Evolutionary conservation across 2,329 filamentous ascomycete genomes (phyloP).

Genomic region (Fusarium secorum): DNA sequence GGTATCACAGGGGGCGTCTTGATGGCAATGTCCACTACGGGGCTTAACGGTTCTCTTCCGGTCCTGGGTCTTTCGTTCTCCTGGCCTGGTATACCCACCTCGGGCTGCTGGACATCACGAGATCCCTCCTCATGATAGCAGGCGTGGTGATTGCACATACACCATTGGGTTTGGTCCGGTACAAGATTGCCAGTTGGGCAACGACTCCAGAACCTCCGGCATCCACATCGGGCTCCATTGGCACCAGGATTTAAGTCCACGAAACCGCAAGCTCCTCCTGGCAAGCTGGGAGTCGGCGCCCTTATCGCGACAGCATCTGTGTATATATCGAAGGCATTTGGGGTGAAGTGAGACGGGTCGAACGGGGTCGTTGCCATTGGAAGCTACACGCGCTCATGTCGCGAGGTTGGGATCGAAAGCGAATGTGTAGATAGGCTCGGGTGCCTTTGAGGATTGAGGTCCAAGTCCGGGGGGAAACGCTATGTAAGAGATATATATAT

Average conservation of each 20-base stretch:
- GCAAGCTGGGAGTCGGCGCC: constrained; percentile 49
- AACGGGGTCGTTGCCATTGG: constrained; percentile 63
- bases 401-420: constrained; percentile 25
- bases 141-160: constrained; percentile 70
- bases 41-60: constrained; percentile 61
- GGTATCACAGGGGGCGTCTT: constrained; percentile 49
- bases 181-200: constrained; percentile 46
- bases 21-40: constrained; percentile 58
- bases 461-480: not conserved
- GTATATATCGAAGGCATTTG: constrained; percentile 64
- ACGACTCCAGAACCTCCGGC: constrained; percentile 67
- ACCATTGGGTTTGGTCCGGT: constrained; percentile 58
- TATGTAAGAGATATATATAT: not conserved
- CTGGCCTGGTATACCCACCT: constrained; percentile 50
- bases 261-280: constrained; percentile 65
- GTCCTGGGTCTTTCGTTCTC: constrained; percentile 61
- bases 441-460: not conserved
- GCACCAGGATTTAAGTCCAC: constrained; percentile 62
- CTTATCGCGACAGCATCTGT: constrained; percentile 53
- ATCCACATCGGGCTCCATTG: constrained; percentile 63
- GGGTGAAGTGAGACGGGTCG: constrained; percentile 53
- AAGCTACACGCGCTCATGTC: constrained; percentile 42
- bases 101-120: constrained; percentile 37
- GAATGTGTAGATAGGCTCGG: constrained; percentile 9
- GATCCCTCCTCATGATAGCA: constrained; percentile 64